Evolutionary conservation across 805 yeast species (phyloP).

Genomic region (Yarrowia sp.): DNA sequence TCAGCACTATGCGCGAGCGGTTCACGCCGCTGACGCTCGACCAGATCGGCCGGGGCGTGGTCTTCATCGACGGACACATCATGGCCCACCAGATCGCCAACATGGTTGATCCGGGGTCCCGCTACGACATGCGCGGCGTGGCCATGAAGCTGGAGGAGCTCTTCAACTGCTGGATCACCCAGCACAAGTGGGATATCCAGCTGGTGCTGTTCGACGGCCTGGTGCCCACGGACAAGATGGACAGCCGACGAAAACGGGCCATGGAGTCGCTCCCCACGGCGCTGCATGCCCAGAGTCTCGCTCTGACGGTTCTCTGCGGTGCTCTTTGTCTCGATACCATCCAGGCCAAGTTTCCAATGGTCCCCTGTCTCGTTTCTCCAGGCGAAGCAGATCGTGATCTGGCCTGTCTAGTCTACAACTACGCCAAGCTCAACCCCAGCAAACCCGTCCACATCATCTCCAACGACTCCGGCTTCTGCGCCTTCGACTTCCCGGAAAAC

Average conservation of each 20-base stretch:
- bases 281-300: not conserved
- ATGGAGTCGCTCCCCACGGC: conserved; percentile 2
- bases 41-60: conserved; percentile 10
- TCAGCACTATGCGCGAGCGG: conserved; percentile 3
- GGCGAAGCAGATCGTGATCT: conserved; percentile 4
- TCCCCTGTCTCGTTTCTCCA: not conserved
- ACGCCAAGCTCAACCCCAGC: conserved; percentile 1
- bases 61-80: conserved; percentile 14
- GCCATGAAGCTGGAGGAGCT: conserved; percentile 21
- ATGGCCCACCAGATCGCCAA: conserved; percentile 21
- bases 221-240: conserved; percentile 8
- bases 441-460: conserved; percentile 7
- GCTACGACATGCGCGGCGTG: conserved; percentile 11
- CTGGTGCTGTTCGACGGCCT: conserved; percentile 14
- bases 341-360: not conserved
- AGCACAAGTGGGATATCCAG: conserved; percentile 19
- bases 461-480: conserved; percentile 18
- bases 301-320: conserved; percentile 2
- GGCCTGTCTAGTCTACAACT: conserved; percentile 9
- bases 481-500: conserved; percentile 6
- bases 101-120: conserved; percentile 11
- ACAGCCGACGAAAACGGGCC: not conserved
- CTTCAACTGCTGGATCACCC: conserved; percentile 2
- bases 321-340: conserved; percentile 17
- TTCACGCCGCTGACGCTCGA: conserved; percentile 18